Percentiles rank a stretch among this genome's conserved stretches.
Conservation (phyloP, 2,329 filamentous ascomycete genomes). For the Diaporthe nobilis region DNA sequence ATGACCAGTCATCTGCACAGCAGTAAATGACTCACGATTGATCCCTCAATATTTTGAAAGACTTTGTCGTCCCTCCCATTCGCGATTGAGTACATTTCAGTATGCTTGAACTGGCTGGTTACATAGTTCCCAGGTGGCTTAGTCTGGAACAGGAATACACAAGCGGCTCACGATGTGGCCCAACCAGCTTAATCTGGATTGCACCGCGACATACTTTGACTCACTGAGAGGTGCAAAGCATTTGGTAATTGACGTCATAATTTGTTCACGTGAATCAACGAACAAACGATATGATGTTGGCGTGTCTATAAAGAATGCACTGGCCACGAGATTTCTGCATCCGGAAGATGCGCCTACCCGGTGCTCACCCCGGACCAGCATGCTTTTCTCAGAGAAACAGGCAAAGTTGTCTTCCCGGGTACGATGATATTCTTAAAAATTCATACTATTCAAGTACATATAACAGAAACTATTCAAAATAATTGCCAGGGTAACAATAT, state of each 20-base stretch:
- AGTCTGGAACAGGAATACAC: too few species aligned
- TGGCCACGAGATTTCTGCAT: background rate
- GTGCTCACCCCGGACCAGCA: accelerated
- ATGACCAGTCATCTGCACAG: too few species aligned
- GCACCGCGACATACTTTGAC: background rate
- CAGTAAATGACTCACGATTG: background rate
- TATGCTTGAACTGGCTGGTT: too few species aligned
- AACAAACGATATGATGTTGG: background rate
- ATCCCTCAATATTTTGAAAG: background rate
- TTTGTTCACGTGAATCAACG: background rate
- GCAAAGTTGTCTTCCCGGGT: too few species aligned
- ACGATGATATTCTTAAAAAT: accelerated
- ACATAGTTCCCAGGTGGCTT: too few species aligned
- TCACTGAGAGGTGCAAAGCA: background rate
- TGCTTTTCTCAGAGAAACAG: background rate
- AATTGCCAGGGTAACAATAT: background rate
- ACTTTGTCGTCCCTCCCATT: background rate
- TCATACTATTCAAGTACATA: background rate
- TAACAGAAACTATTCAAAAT: background rate
- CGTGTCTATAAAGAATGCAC: background rate
- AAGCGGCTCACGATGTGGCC: background rate
- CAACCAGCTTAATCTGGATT: background rate
- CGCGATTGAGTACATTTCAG: background rate
- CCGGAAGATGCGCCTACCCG: background rate
- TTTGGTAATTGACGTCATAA: background rate